Conservation (phyloP, 2,329 filamentous ascomycete genomes). For the Triangularia verruculosa region DNA sequence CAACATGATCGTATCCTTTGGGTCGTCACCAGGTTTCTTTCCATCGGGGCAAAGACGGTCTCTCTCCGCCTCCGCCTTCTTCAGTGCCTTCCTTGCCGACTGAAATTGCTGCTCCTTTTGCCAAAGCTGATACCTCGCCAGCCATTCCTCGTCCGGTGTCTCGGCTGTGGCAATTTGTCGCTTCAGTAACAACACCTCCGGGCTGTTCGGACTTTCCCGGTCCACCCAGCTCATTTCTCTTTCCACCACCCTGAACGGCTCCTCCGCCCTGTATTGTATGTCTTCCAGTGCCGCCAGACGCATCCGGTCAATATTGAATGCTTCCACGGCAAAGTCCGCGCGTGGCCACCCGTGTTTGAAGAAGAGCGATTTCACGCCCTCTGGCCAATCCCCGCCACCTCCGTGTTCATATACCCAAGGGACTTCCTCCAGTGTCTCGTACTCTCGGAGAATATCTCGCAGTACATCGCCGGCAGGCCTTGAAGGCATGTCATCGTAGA, state of each 20-base stretch:
- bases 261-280: not conserved
- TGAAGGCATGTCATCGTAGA: not conserved
- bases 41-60: conserved; percentile 10
- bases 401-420: conserved; percentile 15
- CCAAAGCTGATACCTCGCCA: conserved; percentile 5
- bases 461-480: conserved; percentile 15
- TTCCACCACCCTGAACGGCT: not conserved
- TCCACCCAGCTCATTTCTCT: not conserved
- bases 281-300: not conserved
- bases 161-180: not conserved
- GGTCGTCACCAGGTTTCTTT: not conserved
- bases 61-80: conserved; percentile 5
- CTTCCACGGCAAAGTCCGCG: conserved; percentile 23
- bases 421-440: conserved; percentile 20
- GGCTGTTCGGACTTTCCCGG: not conserved
- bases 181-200: not conserved
- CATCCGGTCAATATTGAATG: conserved; percentile 20
- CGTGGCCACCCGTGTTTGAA: conserved; percentile 26
- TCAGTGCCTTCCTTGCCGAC: conserved; percentile 2
- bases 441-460: conserved; percentile 24
- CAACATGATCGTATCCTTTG: not conserved
- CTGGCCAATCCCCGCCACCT: conserved; percentile 6
- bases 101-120: not conserved
- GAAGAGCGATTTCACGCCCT: conserved; percentile 19
- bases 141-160: conserved; percentile 16